These are phyloP conservation scores for Aspergillus affinis DNA, from an alignment of 495 filamentous ascomycete species.

Conservation along the genomic window DNA sequence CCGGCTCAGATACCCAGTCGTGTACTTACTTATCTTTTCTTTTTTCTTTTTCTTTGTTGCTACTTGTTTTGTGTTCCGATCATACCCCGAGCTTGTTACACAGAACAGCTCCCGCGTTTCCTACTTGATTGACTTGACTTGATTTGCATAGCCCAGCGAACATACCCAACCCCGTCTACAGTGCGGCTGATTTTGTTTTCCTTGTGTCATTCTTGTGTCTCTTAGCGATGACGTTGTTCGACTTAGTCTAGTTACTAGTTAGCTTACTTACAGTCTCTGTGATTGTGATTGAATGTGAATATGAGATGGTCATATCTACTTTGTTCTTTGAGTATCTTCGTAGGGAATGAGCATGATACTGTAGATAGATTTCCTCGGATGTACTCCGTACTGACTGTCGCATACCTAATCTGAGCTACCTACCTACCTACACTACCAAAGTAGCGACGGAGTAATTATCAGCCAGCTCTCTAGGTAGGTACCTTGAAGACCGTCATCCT, in stretches of 20 bases:
- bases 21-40: slow-evolving; percentile 16
- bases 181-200: not conserved
- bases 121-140: slow-evolving; percentile 7
- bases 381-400: no score
- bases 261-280: not conserved
- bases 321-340: no score
- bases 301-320: not conserved
- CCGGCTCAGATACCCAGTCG: slow-evolving; percentile 26
- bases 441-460: no score
- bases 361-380: slow-evolving; percentile 2
- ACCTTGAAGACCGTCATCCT: no score
- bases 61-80: not conserved
- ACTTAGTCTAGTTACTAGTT: not conserved
- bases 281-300: not conserved
- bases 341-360: slow-evolving; percentile 9
- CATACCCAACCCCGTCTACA: slow-evolving; percentile 13
- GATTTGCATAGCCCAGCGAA: slow-evolving; percentile 18
- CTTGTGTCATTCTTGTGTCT: slow-evolving; percentile 1
- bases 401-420: no score
- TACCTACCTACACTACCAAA: no score
- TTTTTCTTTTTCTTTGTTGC: slow-evolving; percentile 6
- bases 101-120: slow-evolving; percentile 21
- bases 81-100: slow-evolving; percentile 27
- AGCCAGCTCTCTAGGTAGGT: no score
- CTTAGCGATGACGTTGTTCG: not conserved